Base-by-base conservation (phyloP, 768 basidiomycete genomes). In the Agaricus subrufescens region DNA sequence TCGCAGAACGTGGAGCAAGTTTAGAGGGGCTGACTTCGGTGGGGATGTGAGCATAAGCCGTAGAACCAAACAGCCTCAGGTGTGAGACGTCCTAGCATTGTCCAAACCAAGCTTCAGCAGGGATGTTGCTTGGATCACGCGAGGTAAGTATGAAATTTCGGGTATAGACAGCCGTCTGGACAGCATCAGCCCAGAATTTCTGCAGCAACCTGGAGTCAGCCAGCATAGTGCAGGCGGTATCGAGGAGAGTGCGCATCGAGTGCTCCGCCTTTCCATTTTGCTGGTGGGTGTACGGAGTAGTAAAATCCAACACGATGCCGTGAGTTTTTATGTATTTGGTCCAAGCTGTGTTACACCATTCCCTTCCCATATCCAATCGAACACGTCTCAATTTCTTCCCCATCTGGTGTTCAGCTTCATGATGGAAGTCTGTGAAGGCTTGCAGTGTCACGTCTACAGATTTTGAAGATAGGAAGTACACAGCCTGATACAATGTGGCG, bases 211-310 rank as follows among this genome's bases (percentile, higher is more conserved):
- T 52, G 0, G 60, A 46, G 12, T 66, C 67, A 1, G 52, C 25
- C 1, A 72, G 54, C 50, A 71, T 58, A 1, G 62, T 56, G 0
- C 67, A 54, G 0, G 59, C 62, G 2, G 61, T 44, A 6, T 71
- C 66, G 10, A 69, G 46, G 2, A 71, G 56, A 1, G 67, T 69
- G 0, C 61, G 46, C 45, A 70, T 71, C 2, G 55, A 49, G 0
- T 63, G 61, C 50, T 75, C 69, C 0, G 63, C 69, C 0, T 65
- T 56, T 0, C 72, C 69, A 43, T 74, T 74, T 38, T 68, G 64
- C 2, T 65, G 42, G 1, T 67, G 69, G 0, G 67, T 63, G 57
- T 73, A 60, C 1, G 67, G 63, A 0, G 63, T 61, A 0, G 66
- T 70, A 0, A 55, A 59, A 47, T 71, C 61, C 31, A 56, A 44